Base-by-base conservation (phyloP, 139 green algal species). In the Volvox africanus region DNA sequence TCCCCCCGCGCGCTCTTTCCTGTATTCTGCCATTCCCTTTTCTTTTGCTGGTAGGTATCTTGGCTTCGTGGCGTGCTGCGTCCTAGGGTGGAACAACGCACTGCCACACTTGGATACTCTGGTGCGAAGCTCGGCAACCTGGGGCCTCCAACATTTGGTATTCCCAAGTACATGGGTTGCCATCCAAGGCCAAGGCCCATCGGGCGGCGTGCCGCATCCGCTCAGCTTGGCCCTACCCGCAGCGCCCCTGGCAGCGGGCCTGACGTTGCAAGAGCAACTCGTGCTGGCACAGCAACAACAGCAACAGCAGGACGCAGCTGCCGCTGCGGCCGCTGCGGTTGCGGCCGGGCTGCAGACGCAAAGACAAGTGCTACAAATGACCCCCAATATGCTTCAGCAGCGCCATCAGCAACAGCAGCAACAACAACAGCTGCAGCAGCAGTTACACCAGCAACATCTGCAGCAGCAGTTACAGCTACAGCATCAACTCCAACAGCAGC, bases 31-130 rank as follows among this genome's bases (percentile, higher is more conserved):
- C n/a, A 12, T 12, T 16, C 24, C 65, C 65, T 73, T 28, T 55
- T 55, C 44, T 55, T 55, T 9, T 55, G 44, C 44, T 55, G 24
- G 65, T 30, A 90, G 86, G 73, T 90, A 90, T 75, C 73, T 90
- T 17, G 86, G 86, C 71, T 90, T 62, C 73, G 73, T 90, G 30
- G 86, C 86, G 6, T 90, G 86, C 86, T 90, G 86, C 50, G 73
- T 83, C 50, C 86, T 84, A 32, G 86, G 86, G 30, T 90, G 86
- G 86, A 37, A 90, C 5, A 61, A 22, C n/a, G 71, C 86, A 19
- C 30, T 90, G 12, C 73, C 50, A 19, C 44, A 84, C 32, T 20
- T 84, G 6, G 32, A 2, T 17, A 20, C 73, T 12, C 9, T 90
- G 28, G 73, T 84, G 20, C 50, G 50, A 18, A 14, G 32, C 5